Base-by-base conservation (phyloP, 306 rosid genomes). In the Cucurbita argyrosperma region DNA sequence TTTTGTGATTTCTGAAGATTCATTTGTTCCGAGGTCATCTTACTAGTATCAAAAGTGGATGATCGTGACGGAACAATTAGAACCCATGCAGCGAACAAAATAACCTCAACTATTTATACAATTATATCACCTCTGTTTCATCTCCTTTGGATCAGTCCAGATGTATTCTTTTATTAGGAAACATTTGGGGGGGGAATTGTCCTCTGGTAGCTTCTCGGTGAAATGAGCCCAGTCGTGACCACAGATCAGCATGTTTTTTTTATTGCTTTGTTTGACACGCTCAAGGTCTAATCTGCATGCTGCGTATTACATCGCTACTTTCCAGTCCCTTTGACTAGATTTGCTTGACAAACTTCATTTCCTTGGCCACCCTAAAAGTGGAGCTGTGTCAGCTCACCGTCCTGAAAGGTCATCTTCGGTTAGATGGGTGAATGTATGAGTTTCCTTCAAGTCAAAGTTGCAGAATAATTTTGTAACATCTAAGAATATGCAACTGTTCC, bases 91-190 rank as follows among this genome's bases (percentile, higher is more conserved):
- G 39, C 47, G 66, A 78, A 46, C 79, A 76, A 30, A 70, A 38
- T 66, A 73, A 60, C n/a, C 69, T 76, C 57, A 57, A 63, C 58
- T 45, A 56, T 55, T 73, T 76, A 75, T 76, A 78, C 77, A 13
- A 63, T 63, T n/a, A n/a, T n/a, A n/a, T n/a, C n/a, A n/a, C n/a
- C n/a, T n/a, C n/a, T 49, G 61, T 67, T 79, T 55, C 82, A 51
- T 84, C 87, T 39, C 87, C 81, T 57, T 78, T 64, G 56, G 76
- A 73, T n/a, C n/a, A 64, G 76, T 49, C 78, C 69, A 64, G 72
- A 68, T 68, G 78, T 57, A 51, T n/a, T n/a, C 54, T 49, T 43
- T 76, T 67, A 61, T 75, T 75, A 26, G 81, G 75, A 75, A 72
- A 77, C 15, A 40, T 53, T 23, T n/a, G n/a, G n/a, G n/a, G n/a